Percentiles rank a stretch among this genome's conserved stretches.
These are phyloP conservation scores for Panellus pusillus DNA, from an alignment of 768 basidiomycete genomes.

Conservation along the genomic window DNA sequence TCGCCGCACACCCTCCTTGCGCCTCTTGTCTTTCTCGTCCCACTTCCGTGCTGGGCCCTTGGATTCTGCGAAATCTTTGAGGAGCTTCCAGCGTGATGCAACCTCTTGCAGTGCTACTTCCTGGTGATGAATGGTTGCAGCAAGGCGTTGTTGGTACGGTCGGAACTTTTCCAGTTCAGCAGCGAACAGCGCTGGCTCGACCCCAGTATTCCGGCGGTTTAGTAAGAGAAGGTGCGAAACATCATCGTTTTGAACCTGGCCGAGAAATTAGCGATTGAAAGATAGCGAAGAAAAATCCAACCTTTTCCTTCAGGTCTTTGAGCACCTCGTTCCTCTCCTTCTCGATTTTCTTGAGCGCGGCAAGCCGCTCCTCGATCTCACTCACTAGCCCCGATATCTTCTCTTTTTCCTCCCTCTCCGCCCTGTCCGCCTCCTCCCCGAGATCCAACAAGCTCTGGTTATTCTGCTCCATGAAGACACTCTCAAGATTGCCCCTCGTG, in stretches of 20 bases:
- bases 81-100: constrained; percentile 65
- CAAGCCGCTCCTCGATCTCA: constrained; percentile 79
- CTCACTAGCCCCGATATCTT: constrained; percentile 66
- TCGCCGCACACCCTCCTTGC: constrained; percentile 70
- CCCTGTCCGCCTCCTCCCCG: constrained; percentile 59
- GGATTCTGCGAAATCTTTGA: constrained; percentile 75
- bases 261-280: background rate
- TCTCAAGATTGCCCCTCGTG: constrained; percentile 59
- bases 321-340: constrained; percentile 84
- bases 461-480: constrained; percentile 47
- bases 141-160: constrained; percentile 83
- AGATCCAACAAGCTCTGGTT: constrained; percentile 57
- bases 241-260: constrained; percentile 90
- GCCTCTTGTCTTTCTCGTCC: constrained; percentile 79
- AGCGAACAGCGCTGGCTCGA: constrained; percentile 87
- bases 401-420: constrained; percentile 52
- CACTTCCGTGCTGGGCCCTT: constrained; percentile 75
- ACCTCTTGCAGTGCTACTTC: constrained; percentile 74
- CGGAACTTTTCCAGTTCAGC: constrained; percentile 95
- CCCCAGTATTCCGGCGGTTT: constrained; percentile 80
- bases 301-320: constrained; percentile 96
- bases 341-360: constrained; percentile 76
- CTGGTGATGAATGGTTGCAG: constrained; percentile 77
- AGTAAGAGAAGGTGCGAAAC: constrained; percentile 93
- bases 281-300: constrained; percentile 27